Conservation (phyloP, 108 stramenopile species). For the Pseudonitzschia delicatissima region DNA sequence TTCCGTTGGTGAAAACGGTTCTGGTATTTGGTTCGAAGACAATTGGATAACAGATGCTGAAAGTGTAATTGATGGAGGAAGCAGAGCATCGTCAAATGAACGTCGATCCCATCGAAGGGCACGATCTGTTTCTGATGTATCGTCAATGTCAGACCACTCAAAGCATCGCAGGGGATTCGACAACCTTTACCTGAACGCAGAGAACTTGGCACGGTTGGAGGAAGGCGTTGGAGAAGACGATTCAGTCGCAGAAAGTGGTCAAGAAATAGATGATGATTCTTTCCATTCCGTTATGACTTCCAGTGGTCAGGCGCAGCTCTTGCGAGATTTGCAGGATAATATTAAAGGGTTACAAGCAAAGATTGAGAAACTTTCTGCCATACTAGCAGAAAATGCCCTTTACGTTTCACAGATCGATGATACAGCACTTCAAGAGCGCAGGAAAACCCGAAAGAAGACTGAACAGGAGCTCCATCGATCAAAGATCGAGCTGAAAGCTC, state of each 20-base stretch:
- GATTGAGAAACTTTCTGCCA: slow-evolving; percentile 17
- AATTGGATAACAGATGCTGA: slow-evolving; percentile 48
- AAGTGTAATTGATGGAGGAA: slow-evolving; percentile 35
- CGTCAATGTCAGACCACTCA: slow-evolving; percentile 42
- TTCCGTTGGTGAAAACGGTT: slow-evolving; percentile 28
- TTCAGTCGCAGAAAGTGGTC: slow-evolving; percentile 28
- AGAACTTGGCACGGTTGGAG: slow-evolving; percentile 61
- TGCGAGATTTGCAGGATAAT: slow-evolving; percentile 34
- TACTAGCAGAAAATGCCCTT: slow-evolving; percentile 11
- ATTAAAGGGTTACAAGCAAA: slow-evolving; percentile 22
- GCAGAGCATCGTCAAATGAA: slow-evolving; percentile 9
- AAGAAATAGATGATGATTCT: slow-evolving; percentile 46
- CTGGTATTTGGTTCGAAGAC: slow-evolving; percentile 44
- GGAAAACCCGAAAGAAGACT: slow-evolving; percentile 8
- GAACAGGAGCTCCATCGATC: slow-evolving; percentile 33
- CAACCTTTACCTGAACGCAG: slow-evolving; percentile 52
- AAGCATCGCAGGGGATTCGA: slow-evolving; percentile 10
- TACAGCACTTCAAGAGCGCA: slow-evolving; percentile 4
- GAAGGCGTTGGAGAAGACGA: slow-evolving; percentile 40
- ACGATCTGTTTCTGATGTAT: slow-evolving; percentile 54
- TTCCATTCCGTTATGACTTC: slow-evolving; percentile 63
- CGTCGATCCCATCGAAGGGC: slow-evolving; percentile 20
- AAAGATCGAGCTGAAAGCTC: slow-evolving; percentile 42
- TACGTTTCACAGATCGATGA: slow-evolving; percentile 3
- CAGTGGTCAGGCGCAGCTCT: slow-evolving; percentile 37